Evolutionary conservation across 1,284 basidiomycete species (phyloP), one percentile per base, ranked within the genome.

Genomic region (Agaricales sp.): DNA sequence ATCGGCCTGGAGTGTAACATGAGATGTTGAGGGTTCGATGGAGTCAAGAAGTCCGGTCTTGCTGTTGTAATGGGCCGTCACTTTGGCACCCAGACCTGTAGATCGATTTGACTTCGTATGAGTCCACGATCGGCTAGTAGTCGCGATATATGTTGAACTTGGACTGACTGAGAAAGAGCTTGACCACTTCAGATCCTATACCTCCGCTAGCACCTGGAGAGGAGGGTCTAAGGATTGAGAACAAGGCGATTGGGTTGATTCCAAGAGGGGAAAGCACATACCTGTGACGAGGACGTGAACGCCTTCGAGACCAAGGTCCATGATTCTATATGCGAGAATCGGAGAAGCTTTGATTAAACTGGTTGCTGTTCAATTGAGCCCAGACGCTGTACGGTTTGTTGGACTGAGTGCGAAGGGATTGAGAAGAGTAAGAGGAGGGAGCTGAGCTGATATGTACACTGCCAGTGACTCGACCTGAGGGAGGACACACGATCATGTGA

Each of bases 21-120:
- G 72, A 46, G 66, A 59, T 8, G 58, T 57, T 13, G 64, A n/a
- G n/a, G n/a, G n/a, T n/a, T n/a, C 49, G 14, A 84, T 64, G 1
- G 67, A 62, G 4, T 70, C 61, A 11, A 86, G 64, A 0, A 77
- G 62, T 0, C 62, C 58, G 14, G 65, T 56, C 41, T 72, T 79
- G 11, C 74, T 72, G 61, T 86, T 81, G 63, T 82, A 89, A 58
- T 87, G 83, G 0, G 82, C 84, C 0, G 82, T 79, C 4, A 89
- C 82, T 52, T 72, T 73, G 2, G 85, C 81, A 2, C 82, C 82
- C 55, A 82, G 77, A 35, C 77, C 82, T 86, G 58, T 20, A 16
- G 4, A n/a, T 44, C 44, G 47, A 47, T 37, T 26, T 22, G 23
- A 11, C 49, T 23, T 6, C 37, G 39, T 24, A 26, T 50, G 51